These are phyloP conservation scores for Leishmania braziliensis DNA, from an alignment of 208 protist species.

Conservation along the genomic window DNA sequence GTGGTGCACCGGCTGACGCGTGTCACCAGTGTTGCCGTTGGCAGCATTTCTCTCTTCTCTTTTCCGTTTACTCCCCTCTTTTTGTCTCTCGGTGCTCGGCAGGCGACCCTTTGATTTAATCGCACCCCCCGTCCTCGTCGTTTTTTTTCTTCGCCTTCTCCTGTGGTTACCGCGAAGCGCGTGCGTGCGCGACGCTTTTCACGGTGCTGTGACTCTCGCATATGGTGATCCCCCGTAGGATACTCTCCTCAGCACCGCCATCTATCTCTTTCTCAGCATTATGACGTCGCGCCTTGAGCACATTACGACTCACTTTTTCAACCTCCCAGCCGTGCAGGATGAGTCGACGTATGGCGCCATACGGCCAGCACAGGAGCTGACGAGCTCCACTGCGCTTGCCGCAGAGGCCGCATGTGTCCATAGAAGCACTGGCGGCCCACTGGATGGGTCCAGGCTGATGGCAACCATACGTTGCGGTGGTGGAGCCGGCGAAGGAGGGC, in stretches of 20 bases:
- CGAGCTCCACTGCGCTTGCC: constrained; percentile 12
- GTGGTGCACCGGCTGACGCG: too few species aligned
- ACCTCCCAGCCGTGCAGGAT: constrained; percentile 19
- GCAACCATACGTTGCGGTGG: constrained; percentile 1
- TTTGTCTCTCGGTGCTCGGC: not conserved
- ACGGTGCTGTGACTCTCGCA: not conserved
- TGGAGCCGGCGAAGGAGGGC: not conserved
- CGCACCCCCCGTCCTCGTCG: not conserved
- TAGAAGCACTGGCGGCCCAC: constrained; percentile 4
- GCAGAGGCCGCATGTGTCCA: not conserved
- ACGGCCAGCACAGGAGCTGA: constrained; percentile 10
- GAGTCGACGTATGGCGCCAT: not conserved
- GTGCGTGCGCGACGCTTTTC: not conserved
- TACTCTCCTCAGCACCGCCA: not conserved
- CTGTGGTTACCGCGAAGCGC: not conserved
- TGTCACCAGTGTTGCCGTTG: not conserved
- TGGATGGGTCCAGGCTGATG: constrained; percentile 12
- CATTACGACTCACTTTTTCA: constrained; percentile 37
- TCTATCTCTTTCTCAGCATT: not conserved
- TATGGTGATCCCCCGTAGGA: not conserved
- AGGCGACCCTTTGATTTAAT: too few species aligned
- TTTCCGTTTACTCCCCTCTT: constrained; percentile 7
- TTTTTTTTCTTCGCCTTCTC: not conserved
- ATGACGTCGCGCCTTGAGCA: constrained; percentile 28
- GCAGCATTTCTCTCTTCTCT: not conserved